Conservation (phyloP, 2,329 filamentous ascomycete species). For the Colletotrichum sp. region DNA sequence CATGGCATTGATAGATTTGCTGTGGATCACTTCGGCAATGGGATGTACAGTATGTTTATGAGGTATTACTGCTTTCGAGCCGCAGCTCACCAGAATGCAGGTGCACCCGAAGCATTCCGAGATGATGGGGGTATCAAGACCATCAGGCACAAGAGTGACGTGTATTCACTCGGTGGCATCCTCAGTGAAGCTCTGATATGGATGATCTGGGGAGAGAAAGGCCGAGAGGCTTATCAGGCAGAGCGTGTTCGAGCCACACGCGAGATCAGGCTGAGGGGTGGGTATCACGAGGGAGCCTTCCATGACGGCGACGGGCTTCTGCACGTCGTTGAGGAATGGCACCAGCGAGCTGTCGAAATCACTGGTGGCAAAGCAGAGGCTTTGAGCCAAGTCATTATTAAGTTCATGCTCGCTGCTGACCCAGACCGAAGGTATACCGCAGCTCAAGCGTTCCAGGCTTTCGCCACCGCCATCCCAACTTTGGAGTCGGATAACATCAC, state of each 20-base stretch:
- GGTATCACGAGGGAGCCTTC: not conserved
- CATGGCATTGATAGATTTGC: not conserved
- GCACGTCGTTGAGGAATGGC: not conserved
- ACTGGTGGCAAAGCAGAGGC: not conserved
- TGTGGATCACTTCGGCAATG: not conserved
- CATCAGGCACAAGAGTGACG: not conserved
- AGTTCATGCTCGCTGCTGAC: not conserved
- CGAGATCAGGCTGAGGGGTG: accelerated
- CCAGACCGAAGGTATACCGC: accelerated
- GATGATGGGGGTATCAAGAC: not conserved
- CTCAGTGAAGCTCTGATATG: not conserved
- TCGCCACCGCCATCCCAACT: too few relatives aligned
- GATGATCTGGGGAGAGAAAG: not conserved
- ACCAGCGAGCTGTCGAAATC: not conserved
- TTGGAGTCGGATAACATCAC: too few relatives aligned
- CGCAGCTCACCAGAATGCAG: not conserved
- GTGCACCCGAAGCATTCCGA: not conserved
- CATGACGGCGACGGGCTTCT: not conserved
- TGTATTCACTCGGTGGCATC: not conserved
- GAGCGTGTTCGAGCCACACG: not conserved
- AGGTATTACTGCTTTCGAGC: too few relatives aligned
- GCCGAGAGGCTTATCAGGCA: not conserved
- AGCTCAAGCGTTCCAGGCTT: too few relatives aligned
- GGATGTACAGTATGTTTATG: conserved; percentile 8
- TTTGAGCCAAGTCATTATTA: not conserved